phyloP scores from a whole-genome alignment of 305 asterid genomes.

The Fraxinus velutina region DNA sequence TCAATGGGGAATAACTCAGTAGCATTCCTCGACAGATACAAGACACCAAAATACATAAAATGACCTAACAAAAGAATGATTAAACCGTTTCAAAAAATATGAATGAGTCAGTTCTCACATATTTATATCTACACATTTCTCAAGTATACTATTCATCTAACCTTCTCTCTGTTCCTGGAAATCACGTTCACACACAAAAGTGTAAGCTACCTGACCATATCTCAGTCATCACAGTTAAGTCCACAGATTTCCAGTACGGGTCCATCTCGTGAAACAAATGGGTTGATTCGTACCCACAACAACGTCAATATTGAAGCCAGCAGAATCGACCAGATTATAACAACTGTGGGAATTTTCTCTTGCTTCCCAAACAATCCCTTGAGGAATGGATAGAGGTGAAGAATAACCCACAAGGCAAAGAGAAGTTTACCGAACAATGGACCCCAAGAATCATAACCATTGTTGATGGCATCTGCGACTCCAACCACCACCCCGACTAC shows the following conservation, averaged over 20 bases:
- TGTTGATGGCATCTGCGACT: conserved; percentile 68
- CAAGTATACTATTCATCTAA: conserved; percentile 32
- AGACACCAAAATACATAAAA: not conserved
- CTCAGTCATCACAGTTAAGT: conserved; percentile 62
- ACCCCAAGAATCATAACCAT: conserved; percentile 93
- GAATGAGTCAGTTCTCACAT: conserved; percentile 36
- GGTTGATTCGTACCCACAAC: conserved; percentile 83
- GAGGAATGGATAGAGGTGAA: conserved; percentile 90
- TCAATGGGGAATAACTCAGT: not conserved
- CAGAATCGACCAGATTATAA: conserved; percentile 75
- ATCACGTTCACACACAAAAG: not conserved
- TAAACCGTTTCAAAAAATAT: conserved; percentile 32
- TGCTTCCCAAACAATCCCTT: conserved; percentile 79
- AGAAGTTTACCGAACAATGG: conserved; percentile 74
- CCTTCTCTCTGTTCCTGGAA: not conserved
- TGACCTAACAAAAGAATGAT: conserved; percentile 48
- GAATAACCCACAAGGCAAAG: conserved; percentile 82
- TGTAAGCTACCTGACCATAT: not conserved
- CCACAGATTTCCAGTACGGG: conserved; percentile 78
- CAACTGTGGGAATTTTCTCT: conserved; percentile 68
- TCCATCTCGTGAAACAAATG: conserved; percentile 78
- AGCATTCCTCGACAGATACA: not conserved
- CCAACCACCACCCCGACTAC: conserved; percentile 72
- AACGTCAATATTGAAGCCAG: conserved; percentile 71
- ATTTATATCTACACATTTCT: conserved; percentile 1